Evolutionary conservation across 495 filamentous ascomycete species (phyloP).

Genomic region (Neurospora discreta): DNA sequence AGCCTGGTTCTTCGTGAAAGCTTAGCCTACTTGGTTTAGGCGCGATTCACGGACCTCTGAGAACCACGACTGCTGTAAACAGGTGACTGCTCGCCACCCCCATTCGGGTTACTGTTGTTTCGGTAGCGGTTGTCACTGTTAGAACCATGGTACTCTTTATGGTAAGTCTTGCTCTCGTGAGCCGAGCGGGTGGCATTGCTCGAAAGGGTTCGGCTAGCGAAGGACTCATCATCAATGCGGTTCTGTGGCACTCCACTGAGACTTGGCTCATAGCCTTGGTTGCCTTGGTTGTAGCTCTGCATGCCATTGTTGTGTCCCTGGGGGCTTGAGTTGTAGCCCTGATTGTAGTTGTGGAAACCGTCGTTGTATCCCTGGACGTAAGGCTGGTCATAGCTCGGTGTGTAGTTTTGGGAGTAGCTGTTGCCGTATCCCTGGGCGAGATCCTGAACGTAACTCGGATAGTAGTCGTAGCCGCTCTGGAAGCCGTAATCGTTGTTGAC

Average conservation of each 20-base stretch:
- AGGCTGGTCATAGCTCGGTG: neutral
- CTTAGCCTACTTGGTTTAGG: neutral
- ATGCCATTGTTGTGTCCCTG: neutral
- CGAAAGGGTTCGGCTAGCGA: neutral
- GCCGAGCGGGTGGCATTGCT: neutral
- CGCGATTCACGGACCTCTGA: neutral
- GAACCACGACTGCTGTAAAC: neutral
- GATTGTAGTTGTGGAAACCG: neutral
- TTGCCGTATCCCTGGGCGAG: neutral
- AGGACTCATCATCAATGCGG: neutral
- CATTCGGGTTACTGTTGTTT: neutral
- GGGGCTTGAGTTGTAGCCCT: neutral
- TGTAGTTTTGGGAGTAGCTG: neutral
- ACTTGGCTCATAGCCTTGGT: neutral
- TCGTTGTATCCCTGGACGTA: neutral
- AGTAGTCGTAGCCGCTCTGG: neutral
- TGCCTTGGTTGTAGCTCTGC: neutral
- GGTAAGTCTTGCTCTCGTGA: neutral
- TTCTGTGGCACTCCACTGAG: neutral
- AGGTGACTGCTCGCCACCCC: neutral
- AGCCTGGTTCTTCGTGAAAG: neutral
- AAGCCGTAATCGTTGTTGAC: neutral
- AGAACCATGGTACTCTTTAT: neutral
- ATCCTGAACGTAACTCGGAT: neutral
- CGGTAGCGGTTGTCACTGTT: neutral